Evolutionary conservation across 2,329 filamentous ascomycete genomes (phyloP).

Genomic region (Cytospora piceicola): DNA sequence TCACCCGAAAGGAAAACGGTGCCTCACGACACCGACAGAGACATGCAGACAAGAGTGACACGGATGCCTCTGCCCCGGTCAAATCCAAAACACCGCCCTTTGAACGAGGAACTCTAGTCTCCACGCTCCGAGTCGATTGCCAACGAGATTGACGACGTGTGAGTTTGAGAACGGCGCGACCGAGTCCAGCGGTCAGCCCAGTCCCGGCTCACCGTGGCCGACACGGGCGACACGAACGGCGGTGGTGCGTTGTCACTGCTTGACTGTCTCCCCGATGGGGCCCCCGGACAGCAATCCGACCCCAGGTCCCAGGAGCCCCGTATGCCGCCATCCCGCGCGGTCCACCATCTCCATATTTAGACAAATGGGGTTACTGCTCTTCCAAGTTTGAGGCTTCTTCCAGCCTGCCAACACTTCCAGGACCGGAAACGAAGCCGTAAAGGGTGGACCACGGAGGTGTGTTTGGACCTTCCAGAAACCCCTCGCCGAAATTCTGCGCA

Average conservation of each 20-base stretch:
- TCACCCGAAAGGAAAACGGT: not conserved
- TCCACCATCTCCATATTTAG: conserved; percentile 4
- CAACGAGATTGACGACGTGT: conserved; percentile 4
- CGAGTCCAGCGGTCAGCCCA: conserved; percentile 20
- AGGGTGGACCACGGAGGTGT: conserved; percentile 4
- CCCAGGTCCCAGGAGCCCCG: conserved; percentile 11
- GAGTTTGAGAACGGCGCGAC: conserved; percentile 10
- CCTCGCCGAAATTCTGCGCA: conserved; percentile 22
- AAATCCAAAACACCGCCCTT: not conserved
- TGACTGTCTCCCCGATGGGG: conserved; percentile 6
- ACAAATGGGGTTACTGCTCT: not conserved
- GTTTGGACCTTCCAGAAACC: conserved; percentile 27
- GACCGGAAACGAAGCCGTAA: conserved; percentile 9
- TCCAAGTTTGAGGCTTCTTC: conserved; percentile 11
- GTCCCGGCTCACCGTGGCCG: conserved; percentile 19
- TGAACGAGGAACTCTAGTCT: not conserved
- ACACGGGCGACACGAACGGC: conserved; percentile 23
- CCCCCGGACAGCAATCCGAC: conserved; percentile 21
- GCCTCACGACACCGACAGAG: not conserved
- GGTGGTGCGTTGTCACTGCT: conserved; percentile 24
- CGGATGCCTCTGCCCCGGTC: not conserved
- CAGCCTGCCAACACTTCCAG: conserved; percentile 1
- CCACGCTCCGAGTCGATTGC: not conserved
- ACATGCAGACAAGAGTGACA: not conserved
- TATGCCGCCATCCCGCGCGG: conserved; percentile 1